These are phyloP conservation scores for Elongisporangium undulatum DNA, from an alignment of 352 stramenopile species.

Conservation along the genomic window DNA sequence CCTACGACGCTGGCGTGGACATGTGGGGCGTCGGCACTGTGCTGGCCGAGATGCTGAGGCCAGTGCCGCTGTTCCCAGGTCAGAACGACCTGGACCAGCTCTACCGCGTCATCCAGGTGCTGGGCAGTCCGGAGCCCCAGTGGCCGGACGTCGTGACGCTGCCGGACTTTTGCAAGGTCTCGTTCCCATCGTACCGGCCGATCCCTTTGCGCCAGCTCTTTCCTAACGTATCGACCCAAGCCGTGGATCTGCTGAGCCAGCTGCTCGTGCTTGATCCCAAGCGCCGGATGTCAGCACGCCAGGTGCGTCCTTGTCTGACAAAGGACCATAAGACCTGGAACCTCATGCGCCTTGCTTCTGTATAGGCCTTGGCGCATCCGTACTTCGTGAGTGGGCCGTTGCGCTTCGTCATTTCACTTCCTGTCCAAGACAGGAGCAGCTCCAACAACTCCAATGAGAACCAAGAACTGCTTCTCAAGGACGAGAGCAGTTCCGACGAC, in stretches of 20 bases:
- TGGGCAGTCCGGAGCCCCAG: slow-evolving; percentile 46
- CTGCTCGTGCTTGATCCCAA: slow-evolving; percentile 30
- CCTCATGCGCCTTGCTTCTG: background rate
- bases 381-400: slow-evolving; percentile 38
- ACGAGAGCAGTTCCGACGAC: slow-evolving; percentile 7
- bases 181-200: slow-evolving; percentile 47
- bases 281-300: slow-evolving; percentile 28
- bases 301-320: slow-evolving; percentile 15
- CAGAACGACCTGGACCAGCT: slow-evolving; percentile 84
- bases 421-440: background rate
- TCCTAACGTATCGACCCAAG: slow-evolving; percentile 29
- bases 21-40: slow-evolving; percentile 72
- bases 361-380: slow-evolving; percentile 36
- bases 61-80: slow-evolving; percentile 66
- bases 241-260: slow-evolving; percentile 46
- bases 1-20: slow-evolving; percentile 62
- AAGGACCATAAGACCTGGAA: background rate
- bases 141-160: slow-evolving; percentile 50
- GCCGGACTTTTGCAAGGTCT: slow-evolving; percentile 69
- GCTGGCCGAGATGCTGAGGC: slow-evolving; percentile 57
- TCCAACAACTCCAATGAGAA: background rate
- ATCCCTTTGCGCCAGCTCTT: slow-evolving; percentile 41
- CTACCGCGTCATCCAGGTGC: slow-evolving; percentile 60
- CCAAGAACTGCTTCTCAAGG: background rate
- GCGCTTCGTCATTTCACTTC: slow-evolving; percentile 14